Percentiles rank a stretch among this genome's conserved stretches.
phyloP scores from a whole-genome alignment of 2,329 filamentous ascomycete genomes.

The Ascochyta viciae-villosae region DNA sequence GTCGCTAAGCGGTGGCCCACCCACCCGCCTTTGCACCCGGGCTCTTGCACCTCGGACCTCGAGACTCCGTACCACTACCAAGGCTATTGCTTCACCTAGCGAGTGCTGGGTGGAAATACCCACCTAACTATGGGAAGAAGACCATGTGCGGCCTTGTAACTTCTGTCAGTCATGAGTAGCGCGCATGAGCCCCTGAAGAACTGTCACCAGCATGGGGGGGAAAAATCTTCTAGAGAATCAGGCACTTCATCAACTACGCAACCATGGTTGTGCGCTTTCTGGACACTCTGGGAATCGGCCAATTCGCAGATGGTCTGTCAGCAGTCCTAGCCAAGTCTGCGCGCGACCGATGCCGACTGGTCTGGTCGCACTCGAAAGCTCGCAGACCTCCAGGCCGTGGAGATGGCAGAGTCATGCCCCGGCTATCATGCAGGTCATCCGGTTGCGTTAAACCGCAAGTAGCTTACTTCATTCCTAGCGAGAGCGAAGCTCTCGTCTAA shows the following conservation, averaged over 20 bases:
- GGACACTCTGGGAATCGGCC: not conserved
- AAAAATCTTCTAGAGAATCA: not conserved
- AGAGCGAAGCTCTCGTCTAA: conserved; percentile 8
- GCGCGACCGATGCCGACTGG: not conserved
- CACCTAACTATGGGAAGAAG: not conserved
- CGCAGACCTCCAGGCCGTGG: not conserved
- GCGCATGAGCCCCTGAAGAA: not conserved
- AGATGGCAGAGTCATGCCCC: not conserved
- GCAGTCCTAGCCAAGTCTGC: not conserved
- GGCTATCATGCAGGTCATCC: not conserved
- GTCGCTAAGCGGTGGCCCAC: conserved; percentile 5
- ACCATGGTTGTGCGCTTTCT: not conserved
- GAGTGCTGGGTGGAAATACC: conserved; percentile 1
- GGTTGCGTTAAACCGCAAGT: not conserved
- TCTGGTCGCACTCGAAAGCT: not conserved
- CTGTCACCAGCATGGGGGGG: not conserved
- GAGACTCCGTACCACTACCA: not conserved
- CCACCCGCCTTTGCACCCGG: too few species aligned
- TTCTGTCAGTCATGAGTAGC: conserved; percentile 2
- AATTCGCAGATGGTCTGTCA: not conserved
- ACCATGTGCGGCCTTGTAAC: not conserved
- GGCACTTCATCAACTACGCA: not conserved
- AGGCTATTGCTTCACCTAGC: conserved; percentile 18
- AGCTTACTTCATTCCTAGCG: not conserved
- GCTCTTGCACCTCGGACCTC: not conserved